phyloP scores from a whole-genome alignment of 2,329 filamentous ascomycete genomes.

The Nigrospora osmanthi region DNA sequence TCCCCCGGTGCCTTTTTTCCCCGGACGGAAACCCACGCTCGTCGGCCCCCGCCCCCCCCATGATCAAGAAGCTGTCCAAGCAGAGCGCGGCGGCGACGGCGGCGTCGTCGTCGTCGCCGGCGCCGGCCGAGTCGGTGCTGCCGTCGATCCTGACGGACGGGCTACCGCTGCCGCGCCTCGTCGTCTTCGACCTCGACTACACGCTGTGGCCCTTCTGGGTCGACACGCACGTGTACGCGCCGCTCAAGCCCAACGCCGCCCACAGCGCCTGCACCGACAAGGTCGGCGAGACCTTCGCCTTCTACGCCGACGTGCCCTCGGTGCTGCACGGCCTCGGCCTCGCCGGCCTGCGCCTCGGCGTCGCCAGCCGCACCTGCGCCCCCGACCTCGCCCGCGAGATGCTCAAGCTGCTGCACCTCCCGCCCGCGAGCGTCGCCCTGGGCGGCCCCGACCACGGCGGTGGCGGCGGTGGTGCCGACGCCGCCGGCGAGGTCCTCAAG shows the following conservation, averaged over 20 bases:
- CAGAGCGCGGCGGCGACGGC: conserved; percentile 17
- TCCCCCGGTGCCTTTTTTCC: too few species aligned
- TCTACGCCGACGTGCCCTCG: conserved; percentile 62
- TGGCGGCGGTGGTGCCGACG: conserved; percentile 13
- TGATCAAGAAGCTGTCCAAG: conserved; percentile 19
- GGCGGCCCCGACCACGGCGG: conserved; percentile 10
- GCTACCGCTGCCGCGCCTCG: conserved; percentile 68
- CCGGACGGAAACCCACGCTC: not conserved
- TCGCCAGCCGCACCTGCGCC: conserved; percentile 74
- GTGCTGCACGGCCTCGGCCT: conserved; percentile 54
- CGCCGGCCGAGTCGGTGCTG: conserved; percentile 13
- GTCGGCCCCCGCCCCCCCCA: not conserved
- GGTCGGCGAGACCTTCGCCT: conserved; percentile 58
- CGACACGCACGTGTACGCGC: conserved; percentile 80
- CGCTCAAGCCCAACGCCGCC: conserved; percentile 44
- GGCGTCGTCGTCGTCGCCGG: conserved; percentile 12
- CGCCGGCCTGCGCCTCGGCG: conserved; percentile 48
- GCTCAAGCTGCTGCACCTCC: conserved; percentile 63
- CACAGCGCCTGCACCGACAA: conserved; percentile 40
- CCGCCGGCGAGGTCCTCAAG: conserved; percentile 2
- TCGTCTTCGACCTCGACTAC: conserved; percentile 96
- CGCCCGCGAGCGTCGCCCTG: conserved; percentile 20
- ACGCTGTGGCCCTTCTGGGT: conserved; percentile 99
- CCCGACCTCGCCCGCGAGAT: conserved; percentile 76
- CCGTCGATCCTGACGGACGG: conserved; percentile 42